A percentile compares a stretch with the other conserved stretches of the same genome.
phyloP scores from a whole-genome alignment of 305 asterid species.

The Fraxinus sp. region DNA sequence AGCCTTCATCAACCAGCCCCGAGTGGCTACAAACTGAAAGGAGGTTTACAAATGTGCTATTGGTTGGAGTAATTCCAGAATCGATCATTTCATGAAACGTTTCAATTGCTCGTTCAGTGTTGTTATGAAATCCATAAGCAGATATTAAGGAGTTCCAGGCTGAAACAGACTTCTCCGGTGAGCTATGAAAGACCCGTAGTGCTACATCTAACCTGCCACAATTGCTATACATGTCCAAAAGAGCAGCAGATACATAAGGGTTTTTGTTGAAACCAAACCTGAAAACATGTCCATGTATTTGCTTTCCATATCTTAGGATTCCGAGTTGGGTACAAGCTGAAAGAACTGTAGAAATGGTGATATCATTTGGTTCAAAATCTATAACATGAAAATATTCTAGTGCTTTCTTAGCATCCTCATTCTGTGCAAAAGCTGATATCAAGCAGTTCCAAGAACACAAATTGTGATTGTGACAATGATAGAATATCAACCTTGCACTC shows the following conservation, averaged over 20 bases:
- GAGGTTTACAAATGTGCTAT: constrained; percentile 59
- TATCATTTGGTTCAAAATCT: constrained; percentile 61
- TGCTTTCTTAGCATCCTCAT: constrained; percentile 56
- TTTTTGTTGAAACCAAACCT: constrained; percentile 39
- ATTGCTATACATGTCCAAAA: constrained; percentile 65
- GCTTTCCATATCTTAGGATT: constrained; percentile 48
- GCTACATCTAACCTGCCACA: constrained; percentile 63
- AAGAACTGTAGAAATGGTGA: constrained; percentile 59
- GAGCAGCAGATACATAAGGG: constrained; percentile 52
- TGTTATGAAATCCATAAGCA: constrained; percentile 59
- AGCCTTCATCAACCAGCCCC: constrained; percentile 60
- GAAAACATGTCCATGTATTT: constrained; percentile 59
- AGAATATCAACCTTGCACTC: constrained; percentile 54
- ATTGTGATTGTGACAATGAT: constrained; percentile 41
- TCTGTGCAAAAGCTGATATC: constrained; percentile 56
- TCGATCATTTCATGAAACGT: constrained; percentile 45
- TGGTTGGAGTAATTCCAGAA: constrained; percentile 49
- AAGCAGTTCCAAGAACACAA: constrained; percentile 71
- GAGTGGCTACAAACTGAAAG: constrained; percentile 68
- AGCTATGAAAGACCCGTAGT: constrained; percentile 36
- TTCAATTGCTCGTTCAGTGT: constrained; percentile 42
- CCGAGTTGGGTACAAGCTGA: constrained; percentile 67
- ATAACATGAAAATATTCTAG: constrained; percentile 45
- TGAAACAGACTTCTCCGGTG: constrained; percentile 40
- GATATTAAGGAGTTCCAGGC: constrained; percentile 68